phyloP scores from a whole-genome alignment of 352 stramenopile species.

The Globisporangium okanoganense region DNA sequence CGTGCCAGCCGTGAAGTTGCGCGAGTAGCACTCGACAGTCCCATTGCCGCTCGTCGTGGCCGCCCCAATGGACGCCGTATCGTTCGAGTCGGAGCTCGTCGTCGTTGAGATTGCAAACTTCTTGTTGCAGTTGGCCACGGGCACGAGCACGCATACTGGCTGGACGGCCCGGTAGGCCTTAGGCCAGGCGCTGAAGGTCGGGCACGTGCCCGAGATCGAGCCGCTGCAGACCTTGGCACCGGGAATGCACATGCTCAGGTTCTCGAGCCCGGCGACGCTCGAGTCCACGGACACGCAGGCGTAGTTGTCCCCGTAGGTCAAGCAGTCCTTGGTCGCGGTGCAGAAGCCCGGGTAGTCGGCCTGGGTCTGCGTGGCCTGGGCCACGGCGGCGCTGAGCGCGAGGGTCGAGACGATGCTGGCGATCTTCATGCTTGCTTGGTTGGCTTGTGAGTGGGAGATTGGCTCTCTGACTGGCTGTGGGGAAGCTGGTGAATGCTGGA shows the following conservation, averaged over 20 bases:
- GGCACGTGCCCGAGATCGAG: slow-evolving; percentile 53
- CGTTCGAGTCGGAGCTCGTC: slow-evolving; percentile 1
- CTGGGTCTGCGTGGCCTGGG: slow-evolving; percentile 23
- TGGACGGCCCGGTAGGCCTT: slow-evolving; percentile 63
- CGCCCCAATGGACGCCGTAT: slow-evolving; percentile 17
- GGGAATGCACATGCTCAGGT: slow-evolving; percentile 70
- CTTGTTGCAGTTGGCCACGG: slow-evolving; percentile 60
- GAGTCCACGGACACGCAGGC: slow-evolving; percentile 71
- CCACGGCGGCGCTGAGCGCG: slow-evolving; percentile 5
- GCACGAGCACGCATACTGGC: slow-evolving; percentile 65
- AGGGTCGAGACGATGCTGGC: slow-evolving; percentile 8
- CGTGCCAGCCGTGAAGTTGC: slow-evolving; percentile 53
- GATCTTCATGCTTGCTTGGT: slow-evolving; percentile 13
- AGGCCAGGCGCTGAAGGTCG: slow-evolving; percentile 74
- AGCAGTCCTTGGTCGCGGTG: slow-evolving; percentile 42
- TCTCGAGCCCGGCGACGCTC: slow-evolving; percentile 45
- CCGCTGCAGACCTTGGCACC: slow-evolving; percentile 50
- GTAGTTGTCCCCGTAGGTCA: slow-evolving; percentile 49
- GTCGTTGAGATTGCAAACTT: slow-evolving; percentile 35
- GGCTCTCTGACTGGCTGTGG: background rate
- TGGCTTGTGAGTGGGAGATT: background rate
- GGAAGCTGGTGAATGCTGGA: background rate
- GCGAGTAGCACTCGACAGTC: slow-evolving; percentile 66
- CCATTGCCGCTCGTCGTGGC: slow-evolving; percentile 16
- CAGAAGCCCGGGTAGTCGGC: slow-evolving; percentile 55